Evolutionary conservation across 257 asterid genomes (phyloP), one percentile per base, ranked within the genome.

Genomic region (Solanum medicagineum): DNA sequence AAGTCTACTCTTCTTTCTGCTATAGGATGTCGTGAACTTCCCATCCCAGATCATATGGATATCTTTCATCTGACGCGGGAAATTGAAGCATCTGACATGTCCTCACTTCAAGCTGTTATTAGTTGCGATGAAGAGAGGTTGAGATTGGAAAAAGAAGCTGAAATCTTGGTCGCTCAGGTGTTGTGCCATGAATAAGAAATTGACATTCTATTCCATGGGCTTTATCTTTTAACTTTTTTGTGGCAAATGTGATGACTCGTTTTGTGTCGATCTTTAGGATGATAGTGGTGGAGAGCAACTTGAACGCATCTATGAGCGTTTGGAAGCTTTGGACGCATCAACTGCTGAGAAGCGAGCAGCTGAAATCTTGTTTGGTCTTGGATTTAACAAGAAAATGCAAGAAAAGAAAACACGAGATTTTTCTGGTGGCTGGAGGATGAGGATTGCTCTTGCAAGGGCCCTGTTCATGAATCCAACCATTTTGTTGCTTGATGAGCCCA

Each of bases 371-470:
- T 92, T 70, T 89, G 98, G 99, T 74, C 99, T 97, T 86, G 99
- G 99, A 63, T 97, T 97, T 86, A 83, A 74, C 91, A 97, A 97
- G 90, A 81, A 92, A 87, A 97, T 97, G 98, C 99, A 97, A 90
- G 95, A 65, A 60, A 91, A 94, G 97, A 97, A 95, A 87, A 97
- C 99, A 32, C 91, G 93, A 6, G 99, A 97, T 84, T 97, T 97
- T 83, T 97, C 99, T 85, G 99, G 99, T 87, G 99, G 99, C 22
- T 97, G 99, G 99, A 94, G 99, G 86, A 97, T 97, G 99, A 94
- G 99, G 88, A 95, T 97, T 86, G 98, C 99, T 87, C 88, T 97
- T 53, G 98, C 99, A 56, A 88, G 99, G 84, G 99, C 99, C 53
- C 91, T 97, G 86, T 97, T 97, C 88, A 97, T 97, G 95, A 97